Evolutionary conservation across 2,329 filamentous ascomycete genomes (phyloP).

Genomic region (Hymenoscyphus fraxineus): DNA sequence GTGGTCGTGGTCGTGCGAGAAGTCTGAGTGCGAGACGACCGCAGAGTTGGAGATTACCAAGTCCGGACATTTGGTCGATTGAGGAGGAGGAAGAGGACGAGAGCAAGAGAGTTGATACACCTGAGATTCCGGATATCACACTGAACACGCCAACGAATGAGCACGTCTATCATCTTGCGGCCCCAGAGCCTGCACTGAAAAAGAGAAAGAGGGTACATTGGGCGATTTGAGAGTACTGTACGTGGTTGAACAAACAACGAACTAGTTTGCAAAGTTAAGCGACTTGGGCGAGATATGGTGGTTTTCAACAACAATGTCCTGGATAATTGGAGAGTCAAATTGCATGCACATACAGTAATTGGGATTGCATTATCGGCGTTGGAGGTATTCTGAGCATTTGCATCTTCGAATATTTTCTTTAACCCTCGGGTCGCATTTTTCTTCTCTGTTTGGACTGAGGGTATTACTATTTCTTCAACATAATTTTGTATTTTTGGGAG

Average conservation of each 20-base stretch:
- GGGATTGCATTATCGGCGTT: constrained; percentile 2
- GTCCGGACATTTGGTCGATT: constrained; percentile 33
- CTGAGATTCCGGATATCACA: constrained; percentile 10
- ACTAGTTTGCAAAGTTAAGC: background rate
- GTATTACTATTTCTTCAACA: background rate
- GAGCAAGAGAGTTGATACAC: constrained; percentile 11
- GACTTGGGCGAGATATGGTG: background rate
- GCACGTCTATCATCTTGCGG: constrained; percentile 14
- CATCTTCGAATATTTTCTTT: background rate
- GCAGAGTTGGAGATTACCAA: constrained; percentile 33
- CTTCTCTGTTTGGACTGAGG: background rate
- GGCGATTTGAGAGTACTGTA: constrained; percentile 22
- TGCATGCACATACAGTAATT: background rate
- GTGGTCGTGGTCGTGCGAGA: constrained; percentile 28
- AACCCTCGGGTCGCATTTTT: background rate
- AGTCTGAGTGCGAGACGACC: constrained; percentile 27
- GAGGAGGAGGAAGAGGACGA: constrained; percentile 31
- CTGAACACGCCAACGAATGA: constrained; percentile 18
- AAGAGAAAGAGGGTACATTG: constrained; percentile 35
- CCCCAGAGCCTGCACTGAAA: constrained; percentile 13
- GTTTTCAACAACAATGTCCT: background rate
- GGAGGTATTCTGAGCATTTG: constrained; percentile 2
- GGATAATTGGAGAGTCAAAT: background rate
- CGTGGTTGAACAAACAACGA: background rate
- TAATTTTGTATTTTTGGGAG: background rate